A percentile compares a stretch with the other conserved stretches of the same genome.
phyloP scores from a whole-genome alignment of 2,329 filamentous ascomycete genomes.

The Cladosporium austrohemisphaericum region DNA sequence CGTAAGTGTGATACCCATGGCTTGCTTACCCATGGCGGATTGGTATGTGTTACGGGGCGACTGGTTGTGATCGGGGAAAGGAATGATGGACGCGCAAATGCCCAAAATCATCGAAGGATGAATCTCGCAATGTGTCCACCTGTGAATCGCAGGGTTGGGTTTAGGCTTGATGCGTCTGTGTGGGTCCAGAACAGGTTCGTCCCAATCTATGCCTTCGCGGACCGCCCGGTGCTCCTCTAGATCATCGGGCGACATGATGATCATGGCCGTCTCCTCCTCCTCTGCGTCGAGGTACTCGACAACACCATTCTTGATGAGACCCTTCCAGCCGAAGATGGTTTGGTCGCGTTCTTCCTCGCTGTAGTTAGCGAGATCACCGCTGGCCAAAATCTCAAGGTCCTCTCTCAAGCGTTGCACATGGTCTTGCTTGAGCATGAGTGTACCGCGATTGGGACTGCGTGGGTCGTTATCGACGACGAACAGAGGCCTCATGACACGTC shows the following conservation, averaged over 20 bases:
- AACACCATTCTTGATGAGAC: constrained; percentile 75
- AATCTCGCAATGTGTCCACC: constrained; percentile 98
- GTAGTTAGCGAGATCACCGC: constrained; percentile 50
- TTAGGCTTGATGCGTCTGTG: constrained; percentile 85
- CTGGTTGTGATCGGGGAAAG: constrained; percentile 97
- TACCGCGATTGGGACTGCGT: constrained; percentile 69
- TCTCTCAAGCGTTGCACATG: constrained; percentile 72
- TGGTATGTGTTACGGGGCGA: constrained; percentile 99
- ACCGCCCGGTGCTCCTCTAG: constrained; percentile 59
- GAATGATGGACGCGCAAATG: constrained; percentile 98
- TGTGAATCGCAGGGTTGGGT: constrained; percentile 81
- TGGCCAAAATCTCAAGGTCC: constrained; percentile 56
- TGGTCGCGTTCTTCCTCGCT: constrained; percentile 56
- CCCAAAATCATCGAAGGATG: constrained; percentile 98
- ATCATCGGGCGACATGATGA: constrained; percentile 97
- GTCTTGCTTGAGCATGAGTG: constrained; percentile 79
- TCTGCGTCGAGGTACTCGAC: constrained; percentile 97
- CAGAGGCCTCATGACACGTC: constrained; percentile 86
- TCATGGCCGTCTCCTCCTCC: constrained; percentile 98
- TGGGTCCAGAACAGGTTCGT: constrained; percentile 52
- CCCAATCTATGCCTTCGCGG: constrained; percentile 26
- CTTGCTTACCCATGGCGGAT: constrained; percentile 99
- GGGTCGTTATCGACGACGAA: constrained; percentile 88
- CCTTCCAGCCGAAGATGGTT: constrained; percentile 79
- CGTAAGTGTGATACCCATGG: constrained; percentile 97